phyloP scores from a whole-genome alignment of 768 basidiomycete species.

The Daedaleopsis nitida region DNA sequence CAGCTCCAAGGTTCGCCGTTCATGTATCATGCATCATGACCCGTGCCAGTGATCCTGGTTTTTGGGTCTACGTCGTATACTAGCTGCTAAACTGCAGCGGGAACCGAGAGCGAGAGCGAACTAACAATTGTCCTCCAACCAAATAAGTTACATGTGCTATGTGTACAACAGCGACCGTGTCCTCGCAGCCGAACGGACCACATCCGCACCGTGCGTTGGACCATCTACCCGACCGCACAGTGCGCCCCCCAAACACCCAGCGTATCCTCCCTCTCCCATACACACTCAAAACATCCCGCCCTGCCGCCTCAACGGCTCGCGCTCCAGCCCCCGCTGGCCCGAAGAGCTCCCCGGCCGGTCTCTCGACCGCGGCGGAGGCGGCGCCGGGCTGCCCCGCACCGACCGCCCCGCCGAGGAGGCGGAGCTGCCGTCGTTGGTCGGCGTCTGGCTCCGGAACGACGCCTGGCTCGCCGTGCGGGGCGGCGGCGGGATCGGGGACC shows the following conservation, averaged over 20 bases:
- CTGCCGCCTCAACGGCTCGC: slow-evolving; percentile 56
- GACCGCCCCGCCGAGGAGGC: slow-evolving; percentile 10
- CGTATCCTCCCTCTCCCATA: neutral
- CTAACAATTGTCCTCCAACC: too few relatives aligned
- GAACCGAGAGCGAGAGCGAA: too few relatives aligned
- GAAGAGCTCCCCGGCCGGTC: slow-evolving; percentile 64
- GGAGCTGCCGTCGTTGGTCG: slow-evolving; percentile 7
- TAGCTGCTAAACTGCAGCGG: too few relatives aligned
- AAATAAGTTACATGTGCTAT: too few relatives aligned
- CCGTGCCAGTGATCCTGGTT: too few relatives aligned
- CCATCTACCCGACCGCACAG: neutral
- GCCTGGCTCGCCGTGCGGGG: slow-evolving; percentile 15
- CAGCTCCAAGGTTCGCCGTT: too few relatives aligned
- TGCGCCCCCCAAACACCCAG: neutral
- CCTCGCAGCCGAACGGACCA: neutral
- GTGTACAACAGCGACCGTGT: too few relatives aligned
- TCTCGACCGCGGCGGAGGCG: slow-evolving; percentile 60
- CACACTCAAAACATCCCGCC: slow-evolving; percentile 55
- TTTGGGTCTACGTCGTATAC: too few relatives aligned
- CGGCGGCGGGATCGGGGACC: slow-evolving; percentile 2
- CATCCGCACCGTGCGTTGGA: neutral
- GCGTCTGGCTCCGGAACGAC: slow-evolving; percentile 19
- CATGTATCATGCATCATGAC: too few relatives aligned
- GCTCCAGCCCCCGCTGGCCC: slow-evolving; percentile 49
- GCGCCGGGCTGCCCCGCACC: slow-evolving; percentile 44